Evolutionary conservation across 495 filamentous ascomycete species (phyloP), one percentile per base, ranked within the genome.

Genomic region (Xylaria longipes): DNA sequence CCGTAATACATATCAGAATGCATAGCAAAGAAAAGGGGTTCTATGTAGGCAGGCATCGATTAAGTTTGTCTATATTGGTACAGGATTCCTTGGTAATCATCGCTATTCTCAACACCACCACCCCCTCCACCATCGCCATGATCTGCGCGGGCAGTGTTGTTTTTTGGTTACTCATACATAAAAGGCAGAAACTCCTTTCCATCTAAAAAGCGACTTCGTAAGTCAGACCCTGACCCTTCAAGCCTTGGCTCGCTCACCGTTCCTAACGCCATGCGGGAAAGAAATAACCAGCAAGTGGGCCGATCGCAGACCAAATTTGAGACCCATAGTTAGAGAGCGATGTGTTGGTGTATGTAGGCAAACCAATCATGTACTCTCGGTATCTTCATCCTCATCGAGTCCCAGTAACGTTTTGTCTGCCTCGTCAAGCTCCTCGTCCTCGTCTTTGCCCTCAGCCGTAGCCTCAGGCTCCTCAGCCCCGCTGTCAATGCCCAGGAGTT

Each of bases 321-420:
- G 29, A 58, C 39, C 43, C 68, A 46, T 58, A 29, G 39, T 35
- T 12, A 5, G 60, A 37, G 31, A 50, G 57, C 31, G 41, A 20
- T 2, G n/a, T 57, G 6, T n/a, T 65, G 48, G 4, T 12, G 2
- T 56, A 48, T 33, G 46, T 39, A 60, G n/a, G 61, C 20, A 41
- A 27, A 35, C 33, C 37, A 39, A 65, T 71, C 22, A 79, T 8
- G 69, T 69, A 68, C 72, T 76, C 64, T 79, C 77, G 56, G 75
- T 72, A 1, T 71, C 75, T 20, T 79, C 77, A 17, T 86, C 84
- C 1, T 81, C 84, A 33, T 82, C 79, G 45, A 87, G 72, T 7
- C 84, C 83, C 5, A 88, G 66, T 43, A 88, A 71, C 31, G 81
- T 84, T 78, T 87, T 88, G 25, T 87, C 86, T 35, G 86, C 83